Conservation (phyloP, 768 basidiomycete genomes). For the Macrolepiota dolichaula region DNA sequence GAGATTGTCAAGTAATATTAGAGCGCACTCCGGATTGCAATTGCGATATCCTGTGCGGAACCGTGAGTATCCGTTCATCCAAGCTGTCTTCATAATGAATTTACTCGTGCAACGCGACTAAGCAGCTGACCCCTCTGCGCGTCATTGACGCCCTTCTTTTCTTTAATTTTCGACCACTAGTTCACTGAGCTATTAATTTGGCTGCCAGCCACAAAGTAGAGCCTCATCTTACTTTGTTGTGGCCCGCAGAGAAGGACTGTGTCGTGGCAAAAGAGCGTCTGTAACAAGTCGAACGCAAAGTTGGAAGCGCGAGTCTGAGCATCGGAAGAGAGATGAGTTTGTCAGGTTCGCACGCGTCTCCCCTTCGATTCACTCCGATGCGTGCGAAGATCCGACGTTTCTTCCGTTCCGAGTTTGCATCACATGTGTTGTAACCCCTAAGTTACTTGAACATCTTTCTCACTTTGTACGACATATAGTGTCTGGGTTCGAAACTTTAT, state of each 20-base stretch:
- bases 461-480: slow-evolving; percentile 20
- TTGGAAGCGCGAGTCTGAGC: not conserved
- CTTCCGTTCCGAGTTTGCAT: not conserved
- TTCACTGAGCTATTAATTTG: not conserved
- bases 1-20: not conserved
- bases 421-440: not conserved
- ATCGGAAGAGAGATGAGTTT: slow-evolving; percentile 2
- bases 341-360: slow-evolving; percentile 1
- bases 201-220: not conserved
- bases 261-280: slow-evolving; percentile 18
- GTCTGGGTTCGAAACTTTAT: not conserved
- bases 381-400: not conserved
- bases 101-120: slow-evolving; percentile 51
- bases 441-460: not conserved
- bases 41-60: slow-evolving; percentile 50
- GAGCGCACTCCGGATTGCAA: slow-evolving; percentile 56
- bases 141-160: slow-evolving; percentile 65
- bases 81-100: slow-evolving; percentile 17
- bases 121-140: slow-evolving; percentile 56
- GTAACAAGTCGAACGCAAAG: slow-evolving; percentile 2
- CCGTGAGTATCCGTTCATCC: not conserved
- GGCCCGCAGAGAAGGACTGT: slow-evolving; percentile 26
- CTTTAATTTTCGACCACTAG: slow-evolving; percentile 78
- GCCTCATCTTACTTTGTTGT: slow-evolving; percentile 35
- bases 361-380: not conserved